Evolutionary conservation across 129 eudicot species (phyloP), one percentile per base, ranked within the genome.

Genomic region (Tagetes erecta): DNA sequence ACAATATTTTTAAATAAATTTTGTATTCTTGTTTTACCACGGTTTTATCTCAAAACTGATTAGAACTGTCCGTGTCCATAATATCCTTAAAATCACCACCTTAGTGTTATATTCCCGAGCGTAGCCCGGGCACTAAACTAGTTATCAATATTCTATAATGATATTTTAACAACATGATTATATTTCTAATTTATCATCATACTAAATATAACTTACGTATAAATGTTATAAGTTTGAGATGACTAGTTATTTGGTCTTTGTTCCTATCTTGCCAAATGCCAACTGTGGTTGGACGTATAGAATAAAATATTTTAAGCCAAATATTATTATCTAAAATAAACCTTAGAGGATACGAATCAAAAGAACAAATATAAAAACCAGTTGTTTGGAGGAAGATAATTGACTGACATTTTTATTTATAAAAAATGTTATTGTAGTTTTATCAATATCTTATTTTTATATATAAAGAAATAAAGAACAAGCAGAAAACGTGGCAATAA

Each of bases 211-310:
- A 20, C 27, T 20, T 20, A 20, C 27, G 27, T 20, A 20, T 20
- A 20, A 20, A 20, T 20, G 27, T 20, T 20, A 20, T 46, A 46
- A 2, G 1, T 60, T 35, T 31, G 7, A 60, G 35, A 9, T 9
- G 67, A 35, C 41, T 20, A 56, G 36, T n/a, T 56, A 35, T 34
- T 60, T 60, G 42, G 40, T 31, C 35, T 60, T 35, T 35, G 41
- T 60, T 60, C 40, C 35, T 60, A 60, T 60, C 67, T 35, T 60
- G 67, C 41, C 67, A 35, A 60, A 41, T 20, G 27, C 27, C 27
- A 20, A 20, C 27, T 20, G 27, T 60, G 6, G 67, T 60, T 3
- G 14, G 10, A 6, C 40, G 6, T 31, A 33, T 60, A 60, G 9
- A 34, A 60, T 60, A 60, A 11, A 31, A 60, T 60, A 60, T 8